phyloP scores from a whole-genome alignment of 1,284 basidiomycete genomes.

The Tylopilus sp. region DNA sequence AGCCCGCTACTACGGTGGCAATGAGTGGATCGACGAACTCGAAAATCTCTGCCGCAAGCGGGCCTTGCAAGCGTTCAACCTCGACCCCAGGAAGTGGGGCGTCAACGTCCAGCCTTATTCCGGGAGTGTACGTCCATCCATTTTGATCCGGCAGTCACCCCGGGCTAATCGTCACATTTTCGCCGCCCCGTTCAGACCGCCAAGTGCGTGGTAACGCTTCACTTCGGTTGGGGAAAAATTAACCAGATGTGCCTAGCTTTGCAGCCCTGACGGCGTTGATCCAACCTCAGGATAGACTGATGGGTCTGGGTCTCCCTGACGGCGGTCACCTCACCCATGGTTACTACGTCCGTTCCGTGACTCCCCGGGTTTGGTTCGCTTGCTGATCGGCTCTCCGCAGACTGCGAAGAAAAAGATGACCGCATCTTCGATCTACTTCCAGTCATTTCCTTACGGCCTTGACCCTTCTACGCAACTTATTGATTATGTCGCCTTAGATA shows the following conservation, averaged over 20 bases:
- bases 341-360: slow-evolving; percentile 70
- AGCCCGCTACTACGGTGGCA: slow-evolving; percentile 97
- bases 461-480: slow-evolving; percentile 84
- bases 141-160: slow-evolving; percentile 3
- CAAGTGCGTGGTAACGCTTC: slow-evolving; percentile 52
- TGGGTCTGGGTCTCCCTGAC: slow-evolving; percentile 98
- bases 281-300: slow-evolving; percentile 96
- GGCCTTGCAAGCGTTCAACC: slow-evolving; percentile 94
- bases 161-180: slow-evolving; percentile 6
- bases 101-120: slow-evolving; percentile 99
- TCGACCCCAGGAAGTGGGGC: slow-evolving; percentile 92
- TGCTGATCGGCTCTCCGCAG: slow-evolving; percentile 40
- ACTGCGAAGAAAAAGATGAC: slow-evolving; percentile 99
- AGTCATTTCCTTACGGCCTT: slow-evolving; percentile 95
- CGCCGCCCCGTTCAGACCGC: slow-evolving; percentile 55
- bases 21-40: slow-evolving; percentile 96
- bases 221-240: background rate
- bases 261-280: slow-evolving; percentile 96
- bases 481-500: slow-evolving; percentile 82
- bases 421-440: slow-evolving; percentile 99
- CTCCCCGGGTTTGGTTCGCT: slow-evolving; percentile 31
- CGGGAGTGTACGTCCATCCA: slow-evolving; percentile 63
- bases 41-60: slow-evolving; percentile 94
- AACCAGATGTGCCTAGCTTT: slow-evolving; percentile 58
- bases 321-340: slow-evolving; percentile 98